These are phyloP conservation scores for Colletotrichum neosansevieriae DNA, from an alignment of 2,329 filamentous ascomycete species.

Conservation along the genomic window DNA sequence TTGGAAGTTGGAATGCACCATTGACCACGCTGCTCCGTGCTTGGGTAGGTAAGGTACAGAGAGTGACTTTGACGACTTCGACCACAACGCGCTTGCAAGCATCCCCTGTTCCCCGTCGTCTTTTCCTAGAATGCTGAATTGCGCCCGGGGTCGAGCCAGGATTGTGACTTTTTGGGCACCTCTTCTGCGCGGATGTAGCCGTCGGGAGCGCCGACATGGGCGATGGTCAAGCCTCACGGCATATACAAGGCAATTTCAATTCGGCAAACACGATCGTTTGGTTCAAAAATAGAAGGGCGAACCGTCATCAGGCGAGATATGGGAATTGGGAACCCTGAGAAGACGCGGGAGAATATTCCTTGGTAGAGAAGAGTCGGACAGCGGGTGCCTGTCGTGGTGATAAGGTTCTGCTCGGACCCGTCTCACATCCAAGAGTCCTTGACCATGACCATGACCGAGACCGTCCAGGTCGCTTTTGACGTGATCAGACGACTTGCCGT, in stretches of 20 bases:
- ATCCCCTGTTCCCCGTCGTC: slow-evolving; percentile 13
- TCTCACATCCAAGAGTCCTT: slow-evolving; percentile 22
- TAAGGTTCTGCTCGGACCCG: slow-evolving; percentile 34
- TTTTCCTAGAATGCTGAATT: slow-evolving; percentile 25
- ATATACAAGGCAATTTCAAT: slow-evolving; percentile 3
- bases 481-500: slow-evolving; percentile 24
- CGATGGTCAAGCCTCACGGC: neutral
- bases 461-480: slow-evolving; percentile 12
- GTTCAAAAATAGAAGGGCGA: slow-evolving; percentile 36
- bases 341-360: neutral
- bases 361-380: neutral
- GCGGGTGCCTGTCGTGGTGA: slow-evolving; percentile 17
- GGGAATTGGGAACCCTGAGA: slow-evolving; percentile 10
- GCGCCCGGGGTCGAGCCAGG: slow-evolving; percentile 20
- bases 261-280: slow-evolving; percentile 21
- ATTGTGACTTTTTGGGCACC: slow-evolving; percentile 1
- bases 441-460: slow-evolving; percentile 12
- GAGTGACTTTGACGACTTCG: neutral
- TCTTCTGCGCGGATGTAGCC: slow-evolving; percentile 21
- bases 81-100: slow-evolving; percentile 9
- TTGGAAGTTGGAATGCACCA: neutral
- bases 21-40: neutral
- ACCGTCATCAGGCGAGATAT: slow-evolving; percentile 9
- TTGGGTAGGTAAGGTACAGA: neutral
- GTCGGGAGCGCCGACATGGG: slow-evolving; percentile 31